Conservation (phyloP, 345 rosid genomes). For the Rhodamnia rubescens region DNA sequence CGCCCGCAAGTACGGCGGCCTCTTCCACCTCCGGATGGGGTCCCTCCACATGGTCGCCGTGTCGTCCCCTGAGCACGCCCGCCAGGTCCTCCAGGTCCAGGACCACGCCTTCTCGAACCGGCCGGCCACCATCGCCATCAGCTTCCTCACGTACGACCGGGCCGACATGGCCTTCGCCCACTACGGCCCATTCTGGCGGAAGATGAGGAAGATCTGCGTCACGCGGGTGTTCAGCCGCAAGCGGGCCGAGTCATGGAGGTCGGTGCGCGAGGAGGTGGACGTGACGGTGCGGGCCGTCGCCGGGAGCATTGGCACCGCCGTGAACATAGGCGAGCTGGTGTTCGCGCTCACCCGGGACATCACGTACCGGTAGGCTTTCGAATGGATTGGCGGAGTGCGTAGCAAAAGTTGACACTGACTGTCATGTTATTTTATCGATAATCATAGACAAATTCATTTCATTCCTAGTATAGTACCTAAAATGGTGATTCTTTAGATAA, state of each 20-base stretch:
- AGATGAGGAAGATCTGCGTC: slow-evolving; percentile 89
- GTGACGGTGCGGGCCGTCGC: slow-evolving; percentile 26
- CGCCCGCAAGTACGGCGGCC: slow-evolving; percentile 59
- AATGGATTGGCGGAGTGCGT: neutral
- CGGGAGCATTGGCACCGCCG: slow-evolving; percentile 26
- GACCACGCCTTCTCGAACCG: slow-evolving; percentile 82
- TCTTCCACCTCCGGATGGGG: slow-evolving; percentile 74
- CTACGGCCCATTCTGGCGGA: slow-evolving; percentile 97
- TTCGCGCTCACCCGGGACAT: slow-evolving; percentile 68
- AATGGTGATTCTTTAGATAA: too few relatives aligned
- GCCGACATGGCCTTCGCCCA: slow-evolving; percentile 97
- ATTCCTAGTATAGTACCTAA: too few relatives aligned
- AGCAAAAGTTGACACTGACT: too few relatives aligned
- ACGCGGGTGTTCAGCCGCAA: slow-evolving; percentile 88
- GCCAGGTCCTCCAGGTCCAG: slow-evolving; percentile 73
- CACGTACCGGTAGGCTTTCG: slow-evolving; percentile 75
- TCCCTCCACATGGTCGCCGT: slow-evolving; percentile 57
- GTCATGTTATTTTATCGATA: too few relatives aligned
- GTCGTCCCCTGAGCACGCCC: slow-evolving; percentile 61
- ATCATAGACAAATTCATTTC: neutral
- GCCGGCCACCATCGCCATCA: slow-evolving; percentile 72
- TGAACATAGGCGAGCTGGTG: slow-evolving; percentile 69
- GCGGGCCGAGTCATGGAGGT: slow-evolving; percentile 89
- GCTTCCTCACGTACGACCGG: slow-evolving; percentile 70
- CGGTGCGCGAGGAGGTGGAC: slow-evolving; percentile 83